Percentiles rank a stretch among this genome's conserved stretches.
phyloP scores from a whole-genome alignment of 2,329 filamentous ascomycete species.

The Teratosphaeria zuluensis region DNA sequence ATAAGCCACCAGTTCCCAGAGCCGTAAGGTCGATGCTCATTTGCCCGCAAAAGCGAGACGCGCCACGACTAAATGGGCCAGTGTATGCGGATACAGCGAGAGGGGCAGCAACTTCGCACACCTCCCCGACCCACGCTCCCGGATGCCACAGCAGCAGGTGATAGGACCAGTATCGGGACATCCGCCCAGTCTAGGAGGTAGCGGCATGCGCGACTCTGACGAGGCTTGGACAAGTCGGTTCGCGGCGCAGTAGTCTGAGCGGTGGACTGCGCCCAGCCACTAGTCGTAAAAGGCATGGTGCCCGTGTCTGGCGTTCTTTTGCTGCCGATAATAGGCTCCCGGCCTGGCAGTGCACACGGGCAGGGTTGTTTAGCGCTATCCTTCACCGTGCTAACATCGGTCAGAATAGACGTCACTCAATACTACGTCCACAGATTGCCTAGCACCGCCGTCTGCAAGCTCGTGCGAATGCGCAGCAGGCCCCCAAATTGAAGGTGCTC shows the following conservation, averaged over 20 bases:
- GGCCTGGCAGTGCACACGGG: not conserved
- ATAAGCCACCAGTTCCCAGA: not conserved
- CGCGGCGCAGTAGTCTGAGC: not conserved
- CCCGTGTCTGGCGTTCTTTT: not conserved
- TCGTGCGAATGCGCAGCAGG: not conserved
- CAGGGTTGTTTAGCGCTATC: not conserved
- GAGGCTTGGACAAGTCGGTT: constrained; percentile 1
- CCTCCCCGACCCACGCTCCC: not conserved
- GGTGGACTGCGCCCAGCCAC: not conserved
- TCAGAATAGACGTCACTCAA: not conserved
- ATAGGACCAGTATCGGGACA: not conserved
- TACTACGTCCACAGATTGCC: not conserved
- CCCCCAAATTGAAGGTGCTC: not conserved
- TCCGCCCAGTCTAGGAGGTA: not conserved
- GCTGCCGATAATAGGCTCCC: not conserved
- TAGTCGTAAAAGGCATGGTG: not conserved
- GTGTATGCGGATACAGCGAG: constrained; percentile 1
- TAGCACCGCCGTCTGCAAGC: not conserved
- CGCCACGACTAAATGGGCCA: constrained; percentile 1
- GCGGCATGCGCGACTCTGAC: not conserved
- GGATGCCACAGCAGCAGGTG: not conserved
- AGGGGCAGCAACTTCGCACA: not conserved
- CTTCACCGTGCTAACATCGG: not conserved
- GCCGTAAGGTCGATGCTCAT: not conserved
- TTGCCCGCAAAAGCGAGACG: not conserved